Evolutionary conservation across 208 protist species (phyloP).

Genomic region (Naegleria gruberi): DNA sequence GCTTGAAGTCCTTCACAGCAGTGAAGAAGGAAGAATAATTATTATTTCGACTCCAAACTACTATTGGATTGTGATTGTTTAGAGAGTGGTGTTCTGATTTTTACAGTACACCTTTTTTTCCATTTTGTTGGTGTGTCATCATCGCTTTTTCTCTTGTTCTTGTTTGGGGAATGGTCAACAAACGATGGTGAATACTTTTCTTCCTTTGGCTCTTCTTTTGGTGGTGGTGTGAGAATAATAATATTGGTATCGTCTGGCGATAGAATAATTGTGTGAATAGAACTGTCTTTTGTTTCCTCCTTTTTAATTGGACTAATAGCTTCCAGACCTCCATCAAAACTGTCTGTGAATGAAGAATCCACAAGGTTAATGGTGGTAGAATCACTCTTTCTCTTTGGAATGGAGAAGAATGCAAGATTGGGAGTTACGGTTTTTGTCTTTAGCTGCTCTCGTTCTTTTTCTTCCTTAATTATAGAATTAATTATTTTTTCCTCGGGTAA

Average conservation of each 20-base stretch:
- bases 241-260: neutral
- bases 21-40: too few species aligned
- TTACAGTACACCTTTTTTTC: neutral
- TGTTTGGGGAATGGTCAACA: neutral
- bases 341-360: neutral
- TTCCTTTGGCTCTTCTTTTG: neutral
- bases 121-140: neutral
- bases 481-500: neutral
- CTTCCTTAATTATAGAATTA: neutral
- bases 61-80: neutral
- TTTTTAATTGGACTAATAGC: neutral
- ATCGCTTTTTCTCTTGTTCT: neutral
- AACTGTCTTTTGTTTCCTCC: neutral
- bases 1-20: too few species aligned
- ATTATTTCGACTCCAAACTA: too few species aligned
- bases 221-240: neutral
- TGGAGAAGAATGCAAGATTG: neutral
- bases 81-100: neutral
- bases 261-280: neutral
- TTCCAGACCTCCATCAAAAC: neutral
- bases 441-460: neutral
- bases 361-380: neutral
- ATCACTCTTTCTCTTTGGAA: neutral
- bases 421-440: neutral
- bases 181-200: too few species aligned